phyloP scores from a whole-genome alignment of 2,329 filamentous ascomycete genomes.

The Alternaria gaisen region DNA sequence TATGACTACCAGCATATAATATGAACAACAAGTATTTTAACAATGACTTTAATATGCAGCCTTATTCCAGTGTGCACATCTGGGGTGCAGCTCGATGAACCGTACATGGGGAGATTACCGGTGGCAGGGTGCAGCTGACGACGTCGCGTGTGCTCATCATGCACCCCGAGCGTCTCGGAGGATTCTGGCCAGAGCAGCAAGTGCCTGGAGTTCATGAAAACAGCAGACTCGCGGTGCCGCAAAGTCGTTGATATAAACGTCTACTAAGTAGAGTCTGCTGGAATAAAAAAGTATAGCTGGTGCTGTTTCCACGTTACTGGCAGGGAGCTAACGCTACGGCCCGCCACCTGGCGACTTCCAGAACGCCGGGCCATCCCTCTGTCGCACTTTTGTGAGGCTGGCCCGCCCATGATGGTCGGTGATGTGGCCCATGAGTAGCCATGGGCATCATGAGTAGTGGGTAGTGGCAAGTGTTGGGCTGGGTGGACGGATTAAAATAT shows the following conservation, averaged over 20 bases:
- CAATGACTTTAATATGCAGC: conserved; percentile 2
- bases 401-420: neutral
- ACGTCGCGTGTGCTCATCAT: conserved; percentile 21
- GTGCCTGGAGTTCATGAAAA: conserved; percentile 4
- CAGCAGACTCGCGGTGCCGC: neutral
- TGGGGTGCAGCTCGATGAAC: conserved; percentile 13
- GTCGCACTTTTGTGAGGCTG: conserved; percentile 6
- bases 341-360: conserved; percentile 23
- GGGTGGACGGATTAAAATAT: neutral
- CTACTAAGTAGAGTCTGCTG: neutral
- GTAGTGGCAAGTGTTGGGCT: neutral
- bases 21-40: conserved; percentile 18
- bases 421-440: conserved; percentile 5
- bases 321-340: conserved; percentile 29
- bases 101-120: conserved; percentile 11
- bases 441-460: conserved; percentile 11
- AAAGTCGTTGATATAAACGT: neutral
- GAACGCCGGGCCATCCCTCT: conserved; percentile 11
- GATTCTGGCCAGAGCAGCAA: conserved; percentile 3
- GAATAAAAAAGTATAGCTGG: neutral
- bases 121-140: conserved; percentile 30
- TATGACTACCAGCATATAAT: neutral
- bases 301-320: conserved; percentile 17
- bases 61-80: conserved; percentile 17
- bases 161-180: conserved; percentile 11